Percentiles rank a stretch among this genome's conserved stretches.
These are phyloP conservation scores for Diaporthe humulicola DNA, from an alignment of 2,329 filamentous ascomycete genomes.

Conservation along the genomic window DNA sequence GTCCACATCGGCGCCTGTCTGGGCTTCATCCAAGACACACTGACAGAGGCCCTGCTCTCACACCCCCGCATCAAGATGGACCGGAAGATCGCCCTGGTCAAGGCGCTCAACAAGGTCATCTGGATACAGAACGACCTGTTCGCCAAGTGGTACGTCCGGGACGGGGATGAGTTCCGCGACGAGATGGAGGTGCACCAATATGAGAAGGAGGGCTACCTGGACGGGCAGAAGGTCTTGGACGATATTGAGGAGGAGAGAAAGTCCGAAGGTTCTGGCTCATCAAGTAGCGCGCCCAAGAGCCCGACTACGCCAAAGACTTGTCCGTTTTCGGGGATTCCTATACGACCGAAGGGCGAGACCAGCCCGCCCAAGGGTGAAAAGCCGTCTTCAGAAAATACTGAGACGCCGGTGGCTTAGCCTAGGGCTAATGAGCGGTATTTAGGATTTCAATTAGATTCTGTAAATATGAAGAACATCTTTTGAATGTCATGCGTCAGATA, in stretches of 20 bases:
- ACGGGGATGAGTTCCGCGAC: slow-evolving; percentile 72
- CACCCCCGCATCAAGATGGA: slow-evolving; percentile 76
- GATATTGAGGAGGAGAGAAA: slow-evolving; percentile 52
- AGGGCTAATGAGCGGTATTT: neutral
- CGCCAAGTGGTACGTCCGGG: slow-evolving; percentile 83
- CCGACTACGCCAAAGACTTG: slow-evolving; percentile 37
- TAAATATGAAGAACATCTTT: neutral
- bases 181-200: slow-evolving; percentile 62
- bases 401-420: neutral
- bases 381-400: slow-evolving; percentile 32
- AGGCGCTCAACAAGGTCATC: slow-evolving; percentile 83
- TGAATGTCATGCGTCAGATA: neutral
- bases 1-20: slow-evolving; percentile 81
- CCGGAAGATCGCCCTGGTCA: slow-evolving; percentile 80
- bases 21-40: slow-evolving; percentile 82
- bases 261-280: neutral
- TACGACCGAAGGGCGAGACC: slow-evolving; percentile 35
- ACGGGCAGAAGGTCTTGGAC: slow-evolving; percentile 71
- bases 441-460: neutral
- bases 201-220: slow-evolving; percentile 74
- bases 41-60: slow-evolving; percentile 81
- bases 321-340: slow-evolving; percentile 37
- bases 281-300: slow-evolving; percentile 37
- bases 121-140: slow-evolving; percentile 92
- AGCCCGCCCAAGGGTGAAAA: slow-evolving; percentile 38